phyloP scores from a whole-genome alignment of 768 basidiomycete genomes.

The Inosperma sp. region DNA sequence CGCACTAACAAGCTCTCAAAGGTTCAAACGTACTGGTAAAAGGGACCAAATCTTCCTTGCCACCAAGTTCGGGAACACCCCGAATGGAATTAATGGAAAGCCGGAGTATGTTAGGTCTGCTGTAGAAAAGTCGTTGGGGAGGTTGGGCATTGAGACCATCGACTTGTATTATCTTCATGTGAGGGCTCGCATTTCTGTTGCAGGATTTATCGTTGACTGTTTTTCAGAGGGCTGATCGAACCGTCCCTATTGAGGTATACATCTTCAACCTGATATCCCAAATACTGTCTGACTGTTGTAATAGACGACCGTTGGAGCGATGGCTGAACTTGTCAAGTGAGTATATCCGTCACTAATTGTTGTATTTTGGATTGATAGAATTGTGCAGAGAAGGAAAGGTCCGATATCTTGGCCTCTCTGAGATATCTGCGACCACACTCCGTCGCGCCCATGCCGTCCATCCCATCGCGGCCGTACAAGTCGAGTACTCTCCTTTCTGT shows the following conservation, averaged over 20 bases:
- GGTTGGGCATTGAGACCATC: slow-evolving; percentile 38
- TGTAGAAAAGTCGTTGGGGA: slow-evolving; percentile 36
- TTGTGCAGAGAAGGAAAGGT: slow-evolving; percentile 37
- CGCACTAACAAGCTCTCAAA: not conserved
- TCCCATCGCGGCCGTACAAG: slow-evolving; percentile 46
- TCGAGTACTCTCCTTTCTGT: slow-evolving; percentile 49
- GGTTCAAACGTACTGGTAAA: slow-evolving; percentile 51
- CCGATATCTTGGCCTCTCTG: slow-evolving; percentile 50
- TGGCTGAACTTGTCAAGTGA: slow-evolving; percentile 53
- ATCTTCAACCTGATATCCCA: slow-evolving; percentile 1
- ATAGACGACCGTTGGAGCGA: slow-evolving; percentile 41
- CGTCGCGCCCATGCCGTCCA: slow-evolving; percentile 49
- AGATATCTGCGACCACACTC: slow-evolving; percentile 42
- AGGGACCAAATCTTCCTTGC: slow-evolving; percentile 55
- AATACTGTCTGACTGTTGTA: not conserved
- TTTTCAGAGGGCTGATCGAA: slow-evolving; percentile 33
- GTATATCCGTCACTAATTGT: slow-evolving; percentile 3
- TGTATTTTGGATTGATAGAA: not conserved
- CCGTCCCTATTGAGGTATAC: slow-evolving; percentile 44
- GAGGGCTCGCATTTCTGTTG: slow-evolving; percentile 7
- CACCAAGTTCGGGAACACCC: slow-evolving; percentile 41
- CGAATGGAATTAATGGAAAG: slow-evolving; percentile 22
- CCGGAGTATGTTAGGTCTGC: slow-evolving; percentile 38
- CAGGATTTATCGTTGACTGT: not conserved
- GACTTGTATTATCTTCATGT: slow-evolving; percentile 49